These are phyloP conservation scores for Hemisphaericaspora nanyangensis DNA, from an alignment of 805 yeast species.

Conservation along the genomic window DNA sequence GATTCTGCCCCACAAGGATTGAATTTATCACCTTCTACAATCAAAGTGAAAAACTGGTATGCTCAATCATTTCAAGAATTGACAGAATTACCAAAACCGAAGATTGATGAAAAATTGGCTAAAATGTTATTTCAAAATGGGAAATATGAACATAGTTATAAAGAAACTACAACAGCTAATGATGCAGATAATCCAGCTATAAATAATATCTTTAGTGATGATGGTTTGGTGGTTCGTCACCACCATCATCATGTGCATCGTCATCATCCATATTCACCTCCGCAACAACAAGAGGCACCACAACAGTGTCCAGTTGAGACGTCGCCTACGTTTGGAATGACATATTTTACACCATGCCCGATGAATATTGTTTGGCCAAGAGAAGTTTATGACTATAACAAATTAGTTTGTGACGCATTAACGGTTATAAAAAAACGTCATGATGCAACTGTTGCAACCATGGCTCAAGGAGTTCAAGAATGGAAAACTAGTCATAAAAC, in stretches of 20 bases:
- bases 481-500: conserved; percentile 62
- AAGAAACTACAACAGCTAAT: conserved; percentile 4
- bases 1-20: conserved; percentile 77
- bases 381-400: conserved; percentile 70
- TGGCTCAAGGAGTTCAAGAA: conserved; percentile 88
- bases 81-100: conserved; percentile 59
- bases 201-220: conserved; percentile 44
- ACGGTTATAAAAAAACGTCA: conserved; percentile 75
- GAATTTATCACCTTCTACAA: conserved; percentile 67
- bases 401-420: conserved; percentile 59
- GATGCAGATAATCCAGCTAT: conserved; percentile 29
- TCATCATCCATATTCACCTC: neutral
- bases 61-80: conserved; percentile 86
- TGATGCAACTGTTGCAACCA: conserved; percentile 89
- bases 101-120: conserved; percentile 39
- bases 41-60: conserved; percentile 81
- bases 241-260: conserved; percentile 12
- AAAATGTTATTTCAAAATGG: conserved; percentile 23
- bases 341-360: conserved; percentile 53
- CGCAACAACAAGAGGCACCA: neutral
- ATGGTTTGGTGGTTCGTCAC: conserved; percentile 42
- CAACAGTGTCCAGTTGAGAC: conserved; percentile 2
- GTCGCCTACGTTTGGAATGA: conserved; percentile 41
- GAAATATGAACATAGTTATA: neutral
- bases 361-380: conserved; percentile 61